Evolutionary conservation across 352 stramenopile genomes (phyloP).

Genomic region (Elongisporangium anandrum): DNA sequence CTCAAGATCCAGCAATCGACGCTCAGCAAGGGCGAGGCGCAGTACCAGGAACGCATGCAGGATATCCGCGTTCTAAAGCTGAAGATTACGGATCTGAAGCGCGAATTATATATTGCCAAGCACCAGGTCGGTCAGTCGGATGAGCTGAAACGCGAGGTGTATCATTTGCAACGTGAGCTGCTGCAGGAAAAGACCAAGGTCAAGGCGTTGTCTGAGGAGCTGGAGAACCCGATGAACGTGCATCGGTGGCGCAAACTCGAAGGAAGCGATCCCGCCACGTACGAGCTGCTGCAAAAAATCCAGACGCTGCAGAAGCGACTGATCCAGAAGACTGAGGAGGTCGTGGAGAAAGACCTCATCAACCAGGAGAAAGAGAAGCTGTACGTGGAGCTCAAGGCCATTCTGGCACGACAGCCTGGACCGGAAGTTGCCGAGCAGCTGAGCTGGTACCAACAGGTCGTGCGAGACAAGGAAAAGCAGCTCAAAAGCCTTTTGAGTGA

Average conservation of each 20-base stretch:
- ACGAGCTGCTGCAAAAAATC: conserved; percentile 96
- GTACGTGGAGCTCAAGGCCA: conserved; percentile 93
- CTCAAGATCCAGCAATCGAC: conserved; percentile 96
- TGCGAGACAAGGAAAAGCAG: conserved; percentile 96
- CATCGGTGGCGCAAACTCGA: conserved; percentile 97
- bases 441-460: conserved; percentile 92
- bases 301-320: conserved; percentile 93
- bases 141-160: conserved; percentile 86
- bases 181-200: conserved; percentile 96
- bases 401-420: conserved; percentile 89
- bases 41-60: conserved; percentile 91
- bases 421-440: conserved; percentile 95
- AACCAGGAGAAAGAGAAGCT: conserved; percentile 96
- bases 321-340: conserved; percentile 95
- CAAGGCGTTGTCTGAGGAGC: conserved; percentile 93
- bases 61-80: conserved; percentile 95
- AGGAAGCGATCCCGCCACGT: conserved; percentile 92
- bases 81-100: conserved; percentile 92
- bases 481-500: conserved; percentile 96
- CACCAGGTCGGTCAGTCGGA: conserved; percentile 85
- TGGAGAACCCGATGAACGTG: conserved; percentile 98
- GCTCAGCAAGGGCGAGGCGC: conserved; percentile 89
- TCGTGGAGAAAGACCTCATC: conserved; percentile 93
- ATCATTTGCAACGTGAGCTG: conserved; percentile 89
- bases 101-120: conserved; percentile 89